Percentiles rank a stretch among this genome's conserved stretches.
Conservation (phyloP, 164 flowering plant genomes). For the Magnolia changhungtana region DNA sequence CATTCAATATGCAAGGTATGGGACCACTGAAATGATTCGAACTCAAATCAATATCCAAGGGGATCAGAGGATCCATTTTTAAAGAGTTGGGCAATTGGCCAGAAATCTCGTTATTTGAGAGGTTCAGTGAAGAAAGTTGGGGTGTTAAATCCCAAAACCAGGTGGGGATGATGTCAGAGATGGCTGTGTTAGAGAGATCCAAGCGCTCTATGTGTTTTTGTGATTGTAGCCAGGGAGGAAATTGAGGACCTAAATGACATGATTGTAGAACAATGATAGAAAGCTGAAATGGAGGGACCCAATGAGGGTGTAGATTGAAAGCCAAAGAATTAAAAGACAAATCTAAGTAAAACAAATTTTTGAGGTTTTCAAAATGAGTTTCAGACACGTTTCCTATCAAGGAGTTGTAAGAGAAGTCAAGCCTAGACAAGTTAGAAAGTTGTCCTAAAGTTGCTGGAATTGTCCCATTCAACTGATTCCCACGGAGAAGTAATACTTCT, state of each 20-base stretch:
- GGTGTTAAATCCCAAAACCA: neutral
- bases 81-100: neutral
- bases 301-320: slow-evolving; percentile 10
- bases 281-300: slow-evolving; percentile 9
- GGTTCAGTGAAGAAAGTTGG: neutral
- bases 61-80: neutral
- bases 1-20: neutral
- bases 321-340: slow-evolving; percentile 6
- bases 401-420: neutral
- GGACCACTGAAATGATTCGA: neutral
- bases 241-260: neutral
- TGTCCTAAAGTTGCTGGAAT: neutral
- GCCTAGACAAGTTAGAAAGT: neutral
- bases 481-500: too few relatives aligned
- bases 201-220: neutral
- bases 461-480: too few relatives aligned
- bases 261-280: neutral
- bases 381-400: neutral
- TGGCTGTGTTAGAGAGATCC: neutral
- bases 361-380: neutral
- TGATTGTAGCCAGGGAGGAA: neutral
- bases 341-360: neutral
- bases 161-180: neutral
- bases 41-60: neutral
- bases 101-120: neutral